Evolutionary conservation across 1,139 yeast genomes (phyloP).

Genomic region (Taiozyma sp.): DNA sequence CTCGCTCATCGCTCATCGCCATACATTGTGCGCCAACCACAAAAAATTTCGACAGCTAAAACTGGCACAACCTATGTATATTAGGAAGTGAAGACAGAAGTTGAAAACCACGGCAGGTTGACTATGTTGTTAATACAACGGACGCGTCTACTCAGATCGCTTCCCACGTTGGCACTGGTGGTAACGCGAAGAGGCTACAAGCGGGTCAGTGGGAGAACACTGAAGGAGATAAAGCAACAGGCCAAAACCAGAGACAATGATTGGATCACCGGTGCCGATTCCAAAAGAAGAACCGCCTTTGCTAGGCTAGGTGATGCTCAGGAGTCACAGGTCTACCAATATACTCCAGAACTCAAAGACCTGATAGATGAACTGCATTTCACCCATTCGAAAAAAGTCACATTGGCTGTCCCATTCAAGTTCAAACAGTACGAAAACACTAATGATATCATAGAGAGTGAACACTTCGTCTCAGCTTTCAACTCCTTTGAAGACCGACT

Average conservation of each 20-base stretch:
- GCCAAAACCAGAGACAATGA: constrained; percentile 1
- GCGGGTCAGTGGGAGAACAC: no score
- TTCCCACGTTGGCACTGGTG: not conserved
- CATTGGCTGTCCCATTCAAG: not conserved
- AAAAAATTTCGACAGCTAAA: not conserved
- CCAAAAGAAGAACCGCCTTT: not conserved
- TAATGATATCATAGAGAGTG: not conserved
- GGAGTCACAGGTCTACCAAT: not conserved
- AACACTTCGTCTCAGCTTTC: not conserved
- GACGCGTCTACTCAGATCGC: not conserved
- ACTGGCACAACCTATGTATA: not conserved
- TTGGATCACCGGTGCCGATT: not conserved
- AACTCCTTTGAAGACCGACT: constrained; percentile 5
- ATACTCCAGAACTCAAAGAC: not conserved
- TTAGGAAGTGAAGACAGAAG: not conserved
- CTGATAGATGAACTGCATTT: not conserved
- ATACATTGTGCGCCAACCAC: not conserved
- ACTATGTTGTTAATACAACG: not conserved
- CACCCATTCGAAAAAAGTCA: not conserved
- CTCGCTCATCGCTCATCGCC: not conserved
- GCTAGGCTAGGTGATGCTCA: not conserved
- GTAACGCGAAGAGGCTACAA: not conserved
- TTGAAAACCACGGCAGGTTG: not conserved
- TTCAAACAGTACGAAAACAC: not conserved
- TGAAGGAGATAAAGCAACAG: not conserved